Evolutionary conservation across 2,329 filamentous ascomycete genomes (phyloP), one percentile per base, ranked within the genome.

Genomic region (Trichocomaceae sp.): DNA sequence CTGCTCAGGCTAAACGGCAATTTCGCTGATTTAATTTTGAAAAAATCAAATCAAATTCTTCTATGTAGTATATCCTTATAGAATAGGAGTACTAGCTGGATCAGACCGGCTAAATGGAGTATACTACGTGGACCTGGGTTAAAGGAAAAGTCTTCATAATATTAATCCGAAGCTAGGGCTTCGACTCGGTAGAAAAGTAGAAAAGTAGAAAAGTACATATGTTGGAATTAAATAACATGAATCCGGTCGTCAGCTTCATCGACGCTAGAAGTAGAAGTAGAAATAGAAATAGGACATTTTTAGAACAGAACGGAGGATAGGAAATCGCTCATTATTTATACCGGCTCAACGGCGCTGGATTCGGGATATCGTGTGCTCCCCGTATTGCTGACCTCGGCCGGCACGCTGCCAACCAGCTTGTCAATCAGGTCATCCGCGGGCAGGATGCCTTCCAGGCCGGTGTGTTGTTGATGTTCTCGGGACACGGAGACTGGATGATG

Each of bases 361-460:
- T 71, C 68, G 6, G 61, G 49, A 58, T 71, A 72, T 31, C 12
- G 62, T 59, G 64, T 69, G 66, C 52, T 69, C 37, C 46, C 69
- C 50, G 64, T 64, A 54, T 65, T 17, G 66, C 60, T 62, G 61
- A 35, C 63, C 54, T 65, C 68, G 29, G 61, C 62, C 35, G 69
- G 59, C 52, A 72, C 66, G 17, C 66, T 64, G 23, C 69, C 66
- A 33, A 72, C 69, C 29, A 71, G 55, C 58, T 70, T 72, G 47
- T 70, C 67, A 58, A 71, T 69, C 57, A 72, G 58, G 50, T 71
- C 68, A 41, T 72, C 69, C 0, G 67, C 61, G 9, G 67, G 61
- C 52, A 70, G 55, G 20, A 71, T 58, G 2, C 63, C 64, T 47
- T 71, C 69, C 12, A 71, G 66, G 10, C 66, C 60, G 52, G 63